Conservation (phyloP, 2,329 filamentous ascomycete species). For the Falciphora oryzae region DNA sequence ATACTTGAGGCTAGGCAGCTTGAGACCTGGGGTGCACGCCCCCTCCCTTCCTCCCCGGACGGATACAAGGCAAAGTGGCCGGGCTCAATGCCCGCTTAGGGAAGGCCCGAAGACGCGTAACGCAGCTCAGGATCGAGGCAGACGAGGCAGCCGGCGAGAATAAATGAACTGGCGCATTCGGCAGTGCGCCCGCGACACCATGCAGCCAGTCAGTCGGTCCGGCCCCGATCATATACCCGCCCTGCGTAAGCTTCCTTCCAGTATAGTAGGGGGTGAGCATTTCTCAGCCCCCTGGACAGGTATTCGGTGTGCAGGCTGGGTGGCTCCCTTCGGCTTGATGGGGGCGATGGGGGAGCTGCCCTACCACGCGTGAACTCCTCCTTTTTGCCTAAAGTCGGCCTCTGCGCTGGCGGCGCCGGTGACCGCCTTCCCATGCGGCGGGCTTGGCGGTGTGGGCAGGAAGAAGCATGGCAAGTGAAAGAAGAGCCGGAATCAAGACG, state of each 20-base stretch:
- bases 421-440: background rate
- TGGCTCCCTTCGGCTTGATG: background rate
- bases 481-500: background rate
- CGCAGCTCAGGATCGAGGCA: background rate
- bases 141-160: background rate
- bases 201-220: constrained; percentile 6
- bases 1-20: too few species aligned
- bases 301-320: background rate
- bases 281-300: background rate
- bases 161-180: background rate
- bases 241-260: background rate
- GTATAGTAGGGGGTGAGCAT: background rate
- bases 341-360: background rate
- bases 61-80: background rate
- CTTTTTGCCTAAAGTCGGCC: constrained; percentile 10
- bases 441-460: background rate
- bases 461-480: background rate
- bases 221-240: constrained; percentile 7
- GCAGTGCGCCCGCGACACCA: background rate
- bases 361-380: background rate
- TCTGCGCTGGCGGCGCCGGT: background rate
- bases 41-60: background rate
- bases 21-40: too few species aligned
- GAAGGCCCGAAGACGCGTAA: too few species aligned
- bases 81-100: background rate